Evolutionary conservation across 345 rosid genomes (phyloP).

Genomic region (Schrenkiella parvula): DNA sequence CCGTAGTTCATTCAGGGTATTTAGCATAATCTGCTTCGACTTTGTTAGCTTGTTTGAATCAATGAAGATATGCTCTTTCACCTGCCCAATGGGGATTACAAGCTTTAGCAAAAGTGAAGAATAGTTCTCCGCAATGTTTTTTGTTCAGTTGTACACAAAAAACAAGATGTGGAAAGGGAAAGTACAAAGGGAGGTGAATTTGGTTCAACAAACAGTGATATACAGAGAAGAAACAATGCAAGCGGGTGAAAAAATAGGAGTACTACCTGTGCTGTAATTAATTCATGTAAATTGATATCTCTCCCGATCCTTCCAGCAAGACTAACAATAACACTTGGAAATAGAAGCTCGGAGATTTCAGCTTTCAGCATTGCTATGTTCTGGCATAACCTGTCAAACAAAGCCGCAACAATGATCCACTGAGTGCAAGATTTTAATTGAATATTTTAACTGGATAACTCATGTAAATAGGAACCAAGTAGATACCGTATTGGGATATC

Average conservation of each 20-base stretch:
- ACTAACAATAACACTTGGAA: constrained; percentile 71
- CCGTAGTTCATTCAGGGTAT: constrained; percentile 85
- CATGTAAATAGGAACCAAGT: constrained; percentile 14
- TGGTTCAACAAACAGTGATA: not conserved
- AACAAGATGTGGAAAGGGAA: not conserved
- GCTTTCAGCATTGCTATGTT: constrained; percentile 73
- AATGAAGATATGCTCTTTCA: constrained; percentile 62
- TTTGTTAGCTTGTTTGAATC: constrained; percentile 69
- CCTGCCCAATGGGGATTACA: constrained; percentile 45
- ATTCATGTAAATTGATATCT: constrained; percentile 45
- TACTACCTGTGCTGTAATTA: constrained; percentile 68
- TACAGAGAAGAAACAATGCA: constrained; percentile 6
- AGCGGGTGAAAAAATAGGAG: not conserved
- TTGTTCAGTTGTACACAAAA: not conserved
- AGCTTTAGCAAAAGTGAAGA: constrained; percentile 12
- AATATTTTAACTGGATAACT: not conserved
- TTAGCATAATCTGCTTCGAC: constrained; percentile 82
- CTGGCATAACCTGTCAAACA: constrained; percentile 71
- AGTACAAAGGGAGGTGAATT: not conserved
- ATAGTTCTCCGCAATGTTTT: not conserved
- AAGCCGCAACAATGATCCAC: constrained; percentile 19
- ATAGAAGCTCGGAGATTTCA: constrained; percentile 85
- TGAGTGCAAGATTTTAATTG: not conserved
- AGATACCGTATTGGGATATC: constrained; percentile 73
- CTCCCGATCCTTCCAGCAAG: constrained; percentile 58